These are phyloP conservation scores for Chlamydomonas applanata DNA, from an alignment of 139 green algal species.

Conservation along the genomic window DNA sequence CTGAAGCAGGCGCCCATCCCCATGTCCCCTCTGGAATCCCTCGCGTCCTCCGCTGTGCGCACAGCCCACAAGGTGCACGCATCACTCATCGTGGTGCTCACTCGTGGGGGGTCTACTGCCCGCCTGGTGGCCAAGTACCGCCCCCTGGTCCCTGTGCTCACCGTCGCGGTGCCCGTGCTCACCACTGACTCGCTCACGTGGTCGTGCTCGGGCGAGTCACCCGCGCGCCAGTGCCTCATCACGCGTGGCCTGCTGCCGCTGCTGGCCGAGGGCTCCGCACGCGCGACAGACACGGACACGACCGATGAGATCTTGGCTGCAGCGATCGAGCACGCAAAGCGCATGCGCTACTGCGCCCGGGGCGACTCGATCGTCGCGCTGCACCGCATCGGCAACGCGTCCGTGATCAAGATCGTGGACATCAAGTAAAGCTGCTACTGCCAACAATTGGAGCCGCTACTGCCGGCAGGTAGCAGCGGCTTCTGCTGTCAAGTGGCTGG, in stretches of 20 bases:
- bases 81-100: constrained; percentile 88
- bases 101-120: constrained; percentile 83
- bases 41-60: constrained; percentile 92
- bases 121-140: constrained; percentile 93
- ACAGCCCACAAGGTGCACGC: constrained; percentile 94
- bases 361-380: constrained; percentile 91
- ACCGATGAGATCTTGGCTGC: constrained; percentile 89
- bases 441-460: background rate
- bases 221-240: constrained; percentile 80
- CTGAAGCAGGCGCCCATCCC: constrained; percentile 79
- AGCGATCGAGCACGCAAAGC: constrained; percentile 83
- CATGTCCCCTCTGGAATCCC: constrained; percentile 92
- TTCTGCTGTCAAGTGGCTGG: too few species aligned
- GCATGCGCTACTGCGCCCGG: constrained; percentile 62
- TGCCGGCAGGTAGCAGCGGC: too few species aligned
- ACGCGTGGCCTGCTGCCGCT: constrained; percentile 86
- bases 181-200: constrained; percentile 89
- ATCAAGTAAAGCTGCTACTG: constrained; percentile 22
- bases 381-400: constrained; percentile 93
- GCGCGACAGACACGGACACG: constrained; percentile 87
- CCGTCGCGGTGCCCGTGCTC: constrained; percentile 87
- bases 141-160: constrained; percentile 85
- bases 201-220: constrained; percentile 85
- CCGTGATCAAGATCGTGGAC: constrained; percentile 94
- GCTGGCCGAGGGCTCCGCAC: constrained; percentile 85